phyloP scores from a whole-genome alignment of 106 monocot species.

The Alisma plantagoaquatica region DNA sequence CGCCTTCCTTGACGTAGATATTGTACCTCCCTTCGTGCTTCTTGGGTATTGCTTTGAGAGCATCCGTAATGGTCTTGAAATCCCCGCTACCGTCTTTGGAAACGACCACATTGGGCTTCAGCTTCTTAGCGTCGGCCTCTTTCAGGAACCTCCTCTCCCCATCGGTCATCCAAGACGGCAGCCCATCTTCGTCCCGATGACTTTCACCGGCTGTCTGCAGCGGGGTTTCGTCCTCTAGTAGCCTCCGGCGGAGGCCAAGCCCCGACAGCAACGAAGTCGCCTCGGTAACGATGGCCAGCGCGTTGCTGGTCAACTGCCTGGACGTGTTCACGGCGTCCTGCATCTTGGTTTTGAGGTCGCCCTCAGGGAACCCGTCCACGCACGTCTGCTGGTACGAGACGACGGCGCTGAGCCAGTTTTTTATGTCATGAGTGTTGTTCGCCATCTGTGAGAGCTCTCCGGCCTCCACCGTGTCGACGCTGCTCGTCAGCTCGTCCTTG shows the following conservation, averaged over 20 bases:
- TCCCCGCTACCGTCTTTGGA: constrained; percentile 12
- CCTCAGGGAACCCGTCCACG: constrained; percentile 34
- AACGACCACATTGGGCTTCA: constrained; percentile 6
- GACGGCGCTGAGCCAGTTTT: constrained; percentile 27
- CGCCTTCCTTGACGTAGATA: constrained; percentile 22
- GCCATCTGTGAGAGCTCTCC: constrained; percentile 3
- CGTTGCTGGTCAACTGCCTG: constrained; percentile 10
- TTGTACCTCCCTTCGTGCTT: not conserved
- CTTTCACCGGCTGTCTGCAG: too few relatives aligned
- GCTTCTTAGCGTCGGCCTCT: not conserved
- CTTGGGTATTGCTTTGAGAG: constrained; percentile 7
- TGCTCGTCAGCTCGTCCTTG: too few relatives aligned
- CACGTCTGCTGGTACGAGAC: constrained; percentile 54
- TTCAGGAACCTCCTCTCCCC: constrained; percentile 5
- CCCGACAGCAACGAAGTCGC: not conserved
- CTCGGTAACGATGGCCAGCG: constrained; percentile 4
- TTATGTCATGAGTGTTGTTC: too few relatives aligned
- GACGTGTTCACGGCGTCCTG: constrained; percentile 15
- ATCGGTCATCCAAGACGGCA: not conserved
- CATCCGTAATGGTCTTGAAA: constrained; percentile 4
- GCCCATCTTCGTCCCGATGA: not conserved
- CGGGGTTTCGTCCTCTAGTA: not conserved
- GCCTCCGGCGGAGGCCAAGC: not conserved
- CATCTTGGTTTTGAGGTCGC: too few relatives aligned
- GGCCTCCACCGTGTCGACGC: constrained; percentile 1